Base-by-base conservation (phyloP, 2,329 filamentous ascomycete genomes). In the Penicillium rolfsii region DNA sequence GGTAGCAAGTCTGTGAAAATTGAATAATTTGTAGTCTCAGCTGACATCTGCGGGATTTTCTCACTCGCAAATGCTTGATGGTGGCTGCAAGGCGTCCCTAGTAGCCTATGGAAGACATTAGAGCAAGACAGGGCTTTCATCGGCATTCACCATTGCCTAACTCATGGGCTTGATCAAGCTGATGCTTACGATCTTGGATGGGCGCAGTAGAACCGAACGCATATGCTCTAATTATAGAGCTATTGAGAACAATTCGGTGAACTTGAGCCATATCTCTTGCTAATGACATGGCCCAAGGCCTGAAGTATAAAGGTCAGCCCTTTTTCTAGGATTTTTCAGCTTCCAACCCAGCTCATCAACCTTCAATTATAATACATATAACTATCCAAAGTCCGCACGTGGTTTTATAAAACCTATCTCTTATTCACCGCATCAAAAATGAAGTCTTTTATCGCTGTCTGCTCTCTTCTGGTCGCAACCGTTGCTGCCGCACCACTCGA, bases 381-480 rank as follows among this genome's bases (percentile, higher is more conserved):
- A 43, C 26, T 22, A 43, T 4, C 41, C 19, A 22, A 22, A 22
- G 19, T 22, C 19, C 19, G 19, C 19, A 22, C 19, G 19, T 22
- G 19, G 19, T 22, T 22, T 22, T 22, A 22, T 22, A 22, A 22
- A 22, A 22, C 19, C 19, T 6, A 4, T 3, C 8, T 30, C n/a
- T 22, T 9, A 1, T 30, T 11, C 28, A 1, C 8, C 41, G n/a
- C 12, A 19, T 36, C 28, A 46, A 46, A 22, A 6, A 64, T 64
- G 61, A 58, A 59, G 52, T 55, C 52, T 2, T 14, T 49, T 16
- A 19, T 59, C 16, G 24, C 30, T 26, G 19, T 57, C 11, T 12
- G 45, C 14, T 36, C 61, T 26, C 16, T 62, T 91, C 60, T 57
- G 50, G 61, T 30, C 9, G 36, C 52, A 33, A 7, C 35, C 14